Evolutionary conservation across 495 filamentous ascomycete species (phyloP), one percentile per base, ranked within the genome.

Genomic region (Cenococcum geophilum): DNA sequence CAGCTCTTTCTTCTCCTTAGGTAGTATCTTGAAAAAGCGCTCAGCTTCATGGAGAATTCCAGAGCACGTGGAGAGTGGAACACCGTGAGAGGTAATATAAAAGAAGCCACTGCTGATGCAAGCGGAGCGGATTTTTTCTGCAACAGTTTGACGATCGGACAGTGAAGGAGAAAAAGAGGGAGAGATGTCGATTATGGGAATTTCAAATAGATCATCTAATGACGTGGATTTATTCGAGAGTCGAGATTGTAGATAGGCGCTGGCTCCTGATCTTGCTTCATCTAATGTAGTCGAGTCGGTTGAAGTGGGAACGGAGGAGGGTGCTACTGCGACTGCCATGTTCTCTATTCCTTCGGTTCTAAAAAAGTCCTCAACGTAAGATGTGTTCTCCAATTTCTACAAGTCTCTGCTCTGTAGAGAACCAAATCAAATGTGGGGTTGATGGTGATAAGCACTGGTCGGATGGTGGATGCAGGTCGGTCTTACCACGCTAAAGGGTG

Each of bases 131-230:
- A 80, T 76, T 22, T 76, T 60, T 9, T 52, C 22, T 2, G 78
- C 77, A 0, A 80, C 71, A 11, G 59, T 20, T 53, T 73, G 49
- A 2, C 76, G 75, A 11, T 60, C 72, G 1, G 60, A 50, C 0
- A 71, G 61, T 0, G 70, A 72, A 4, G 66, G 23, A 47, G 70
- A 75, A 68, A 75, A 76, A 14, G 73, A 72, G 21, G 60, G 57
- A 0, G 77, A 70, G 50, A 80, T 57, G 65, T 78, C 72, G 61
- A 80, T 78, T 61, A 79, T 69, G 47, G 78, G 78, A 55, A 80
- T 74, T 22, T 27, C 48, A 40, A 62, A 66, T 52, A 20, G 49
- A 16, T 52, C 49, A 25, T 23, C 16, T 45, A 14, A 45, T 23
- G 49, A 18, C 12, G 49, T 9, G 49, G 49, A 9, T 27, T 52